These are phyloP conservation scores for Pisolithus marmoratus DNA, from an alignment of 768 basidiomycete genomes.

Conservation along the genomic window DNA sequence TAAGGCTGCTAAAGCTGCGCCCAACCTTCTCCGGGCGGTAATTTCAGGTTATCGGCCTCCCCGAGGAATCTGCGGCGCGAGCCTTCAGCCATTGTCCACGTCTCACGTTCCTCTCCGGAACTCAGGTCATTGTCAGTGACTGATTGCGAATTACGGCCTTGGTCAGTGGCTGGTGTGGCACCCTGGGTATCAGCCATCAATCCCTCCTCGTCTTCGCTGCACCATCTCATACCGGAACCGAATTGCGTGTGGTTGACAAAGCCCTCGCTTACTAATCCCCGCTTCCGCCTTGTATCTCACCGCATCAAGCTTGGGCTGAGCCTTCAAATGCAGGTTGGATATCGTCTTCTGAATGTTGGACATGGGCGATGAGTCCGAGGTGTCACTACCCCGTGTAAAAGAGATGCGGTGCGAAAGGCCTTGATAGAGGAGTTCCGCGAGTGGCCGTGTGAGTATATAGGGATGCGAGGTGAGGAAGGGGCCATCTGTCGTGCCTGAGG, in stretches of 20 bases:
- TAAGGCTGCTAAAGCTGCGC: constrained; percentile 28
- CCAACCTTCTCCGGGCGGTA: constrained; percentile 57
- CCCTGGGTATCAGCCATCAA: constrained; percentile 35
- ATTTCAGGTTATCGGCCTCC: constrained; percentile 48
- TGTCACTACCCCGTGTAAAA: constrained; percentile 22
- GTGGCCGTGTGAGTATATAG: constrained; percentile 11
- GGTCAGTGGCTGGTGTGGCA: constrained; percentile 19
- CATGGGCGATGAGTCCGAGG: constrained; percentile 28
- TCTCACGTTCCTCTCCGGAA: constrained; percentile 12
- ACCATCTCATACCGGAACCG: constrained; percentile 16
- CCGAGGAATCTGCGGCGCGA: constrained; percentile 13
- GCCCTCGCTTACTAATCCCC: constrained; percentile 56
- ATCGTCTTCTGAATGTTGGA: constrained; percentile 41
- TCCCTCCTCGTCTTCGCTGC: constrained; percentile 32
- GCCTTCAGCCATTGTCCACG: not conserved
- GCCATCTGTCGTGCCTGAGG: constrained; percentile 11
- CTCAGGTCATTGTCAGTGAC: constrained; percentile 23
- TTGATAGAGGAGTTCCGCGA: constrained; percentile 16
- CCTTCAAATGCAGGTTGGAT: constrained; percentile 30
- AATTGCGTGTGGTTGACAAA: constrained; percentile 36
- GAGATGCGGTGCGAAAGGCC: constrained; percentile 36
- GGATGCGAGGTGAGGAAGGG: constrained; percentile 5
- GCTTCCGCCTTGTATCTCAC: constrained; percentile 71
- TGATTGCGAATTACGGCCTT: constrained; percentile 14
- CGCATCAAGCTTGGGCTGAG: constrained; percentile 52